Percentiles rank a stretch among this genome's conserved stretches.
Conservation (phyloP, 352 stramenopile species). For the Globisporangium recalcitrans region DNA sequence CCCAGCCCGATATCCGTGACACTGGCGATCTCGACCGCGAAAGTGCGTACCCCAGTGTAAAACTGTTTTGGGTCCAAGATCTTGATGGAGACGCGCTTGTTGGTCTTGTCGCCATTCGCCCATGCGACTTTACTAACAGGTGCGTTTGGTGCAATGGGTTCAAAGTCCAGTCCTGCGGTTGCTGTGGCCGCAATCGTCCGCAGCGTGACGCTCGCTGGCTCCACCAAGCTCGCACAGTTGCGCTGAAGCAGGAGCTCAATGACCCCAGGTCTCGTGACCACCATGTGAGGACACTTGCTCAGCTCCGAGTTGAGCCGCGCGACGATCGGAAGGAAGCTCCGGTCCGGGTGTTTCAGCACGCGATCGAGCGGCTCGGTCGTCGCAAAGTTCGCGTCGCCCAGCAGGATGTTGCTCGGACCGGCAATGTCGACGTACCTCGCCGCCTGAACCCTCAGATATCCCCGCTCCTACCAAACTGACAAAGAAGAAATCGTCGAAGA, state of each 20-base stretch:
- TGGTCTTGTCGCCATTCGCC: constrained; percentile 24
- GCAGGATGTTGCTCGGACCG: constrained; percentile 30
- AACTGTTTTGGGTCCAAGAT: constrained; percentile 37
- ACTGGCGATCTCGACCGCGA: constrained; percentile 44
- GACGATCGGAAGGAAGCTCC: constrained; percentile 43
- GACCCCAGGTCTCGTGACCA: constrained; percentile 26
- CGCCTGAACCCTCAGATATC: neutral
- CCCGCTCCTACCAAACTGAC: neutral
- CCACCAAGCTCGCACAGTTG: constrained; percentile 33
- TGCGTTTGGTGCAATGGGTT: constrained; percentile 19
- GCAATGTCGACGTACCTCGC: constrained; percentile 29
- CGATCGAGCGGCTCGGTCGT: constrained; percentile 21
- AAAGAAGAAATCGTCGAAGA: neutral
- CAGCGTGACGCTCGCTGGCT: constrained; percentile 27
- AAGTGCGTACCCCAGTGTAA: constrained; percentile 31
- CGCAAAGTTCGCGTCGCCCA: constrained; percentile 56
- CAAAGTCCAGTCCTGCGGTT: constrained; percentile 45
- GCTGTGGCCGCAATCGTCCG: constrained; percentile 46
- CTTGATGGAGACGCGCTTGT: constrained; percentile 37
- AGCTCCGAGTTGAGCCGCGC: constrained; percentile 48
- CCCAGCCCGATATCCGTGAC: constrained; percentile 40
- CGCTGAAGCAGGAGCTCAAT: constrained; percentile 47
- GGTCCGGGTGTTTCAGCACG: constrained; percentile 35
- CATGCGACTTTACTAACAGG: constrained; percentile 19
- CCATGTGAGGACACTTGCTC: constrained; percentile 40